Conservation (phyloP, 2,329 filamentous ascomycete species). For the Penicillium sp. region DNA sequence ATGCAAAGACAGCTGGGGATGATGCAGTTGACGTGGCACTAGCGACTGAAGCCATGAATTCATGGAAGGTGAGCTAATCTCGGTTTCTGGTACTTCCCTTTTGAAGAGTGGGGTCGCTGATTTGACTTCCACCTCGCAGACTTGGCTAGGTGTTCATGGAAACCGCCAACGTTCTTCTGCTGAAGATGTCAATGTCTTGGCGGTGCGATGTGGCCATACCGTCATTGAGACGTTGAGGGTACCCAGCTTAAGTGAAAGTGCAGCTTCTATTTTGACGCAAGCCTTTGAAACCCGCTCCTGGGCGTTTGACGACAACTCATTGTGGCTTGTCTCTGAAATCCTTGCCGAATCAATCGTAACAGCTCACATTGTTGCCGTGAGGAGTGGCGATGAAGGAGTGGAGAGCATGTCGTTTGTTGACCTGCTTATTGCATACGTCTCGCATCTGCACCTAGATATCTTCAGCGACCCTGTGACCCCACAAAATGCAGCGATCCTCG, state of each 20-base stretch:
- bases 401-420: conserved; percentile 42
- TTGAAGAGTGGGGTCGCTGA: background rate
- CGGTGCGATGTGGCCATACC: conserved; percentile 32
- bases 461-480: conserved; percentile 30
- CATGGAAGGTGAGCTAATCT: conserved; percentile 34
- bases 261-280: conserved; percentile 19
- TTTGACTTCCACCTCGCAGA: conserved; percentile 20
- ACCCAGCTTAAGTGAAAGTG: conserved; percentile 18
- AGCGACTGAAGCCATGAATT: conserved; percentile 35
- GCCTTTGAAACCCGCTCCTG: conserved; percentile 22
- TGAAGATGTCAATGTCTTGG: conserved; percentile 20
- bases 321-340: conserved; percentile 1
- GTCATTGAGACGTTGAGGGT: conserved; percentile 29
- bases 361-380: conserved; percentile 30
- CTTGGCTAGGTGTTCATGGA: conserved; percentile 36
- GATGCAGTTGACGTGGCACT: conserved; percentile 21
- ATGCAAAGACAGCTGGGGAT: conserved; percentile 25
- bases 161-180: conserved; percentile 13
- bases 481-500: conserved; percentile 34
- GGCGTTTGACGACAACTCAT: conserved; percentile 17
- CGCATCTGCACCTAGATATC: conserved; percentile 30
- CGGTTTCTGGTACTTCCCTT: too few relatives aligned
- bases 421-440: conserved; percentile 39
- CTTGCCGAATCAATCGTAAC: conserved; percentile 33
- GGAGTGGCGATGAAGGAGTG: conserved; percentile 36